These are phyloP conservation scores for Candida xyloterini DNA, from an alignment of 805 yeast species.

Conservation along the genomic window DNA sequence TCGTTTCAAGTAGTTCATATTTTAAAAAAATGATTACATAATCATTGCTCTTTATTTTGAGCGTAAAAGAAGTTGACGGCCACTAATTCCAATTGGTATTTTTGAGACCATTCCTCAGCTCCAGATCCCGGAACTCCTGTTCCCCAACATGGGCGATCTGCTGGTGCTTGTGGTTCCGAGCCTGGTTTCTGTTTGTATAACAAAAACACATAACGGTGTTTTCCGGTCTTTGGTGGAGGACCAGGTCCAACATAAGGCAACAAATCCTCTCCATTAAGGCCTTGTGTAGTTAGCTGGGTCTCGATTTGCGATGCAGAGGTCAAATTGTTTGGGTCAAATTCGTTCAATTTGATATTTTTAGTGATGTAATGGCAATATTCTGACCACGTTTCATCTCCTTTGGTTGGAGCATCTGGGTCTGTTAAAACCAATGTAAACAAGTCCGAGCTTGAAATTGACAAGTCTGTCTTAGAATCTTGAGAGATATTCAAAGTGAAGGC, in stretches of 20 bases:
- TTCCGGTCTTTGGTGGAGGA: slow-evolving; percentile 85
- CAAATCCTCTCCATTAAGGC: slow-evolving; percentile 41
- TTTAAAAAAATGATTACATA: too few relatives aligned
- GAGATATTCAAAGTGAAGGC: slow-evolving; percentile 53
- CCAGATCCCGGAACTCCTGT: slow-evolving; percentile 80
- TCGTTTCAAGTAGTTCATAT: too few relatives aligned
- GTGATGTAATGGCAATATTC: slow-evolving; percentile 78
- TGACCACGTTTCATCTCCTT: slow-evolving; percentile 80
- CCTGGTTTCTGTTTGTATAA: slow-evolving; percentile 63
- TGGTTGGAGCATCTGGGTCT: slow-evolving; percentile 93
- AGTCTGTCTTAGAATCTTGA: slow-evolving; percentile 34
- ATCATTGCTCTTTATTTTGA: slow-evolving; percentile 44
- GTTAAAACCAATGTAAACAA: slow-evolving; percentile 75
- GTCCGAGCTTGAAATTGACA: slow-evolving; percentile 43
- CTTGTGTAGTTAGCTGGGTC: slow-evolving; percentile 34
- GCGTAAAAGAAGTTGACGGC: slow-evolving; percentile 84
- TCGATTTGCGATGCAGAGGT: slow-evolving; percentile 23
- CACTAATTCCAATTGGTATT: slow-evolving; percentile 59
- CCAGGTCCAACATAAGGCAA: slow-evolving; percentile 76
- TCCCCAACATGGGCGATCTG: slow-evolving; percentile 78
- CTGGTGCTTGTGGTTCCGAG: slow-evolving; percentile 38
- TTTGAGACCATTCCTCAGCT: slow-evolving; percentile 66
- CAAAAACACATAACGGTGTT: slow-evolving; percentile 81
- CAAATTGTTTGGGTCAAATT: slow-evolving; percentile 33
- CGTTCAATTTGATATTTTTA: slow-evolving; percentile 48